Base-by-base conservation (phyloP, 495 filamentous ascomycete species). In the Penicillium manginii region DNA sequence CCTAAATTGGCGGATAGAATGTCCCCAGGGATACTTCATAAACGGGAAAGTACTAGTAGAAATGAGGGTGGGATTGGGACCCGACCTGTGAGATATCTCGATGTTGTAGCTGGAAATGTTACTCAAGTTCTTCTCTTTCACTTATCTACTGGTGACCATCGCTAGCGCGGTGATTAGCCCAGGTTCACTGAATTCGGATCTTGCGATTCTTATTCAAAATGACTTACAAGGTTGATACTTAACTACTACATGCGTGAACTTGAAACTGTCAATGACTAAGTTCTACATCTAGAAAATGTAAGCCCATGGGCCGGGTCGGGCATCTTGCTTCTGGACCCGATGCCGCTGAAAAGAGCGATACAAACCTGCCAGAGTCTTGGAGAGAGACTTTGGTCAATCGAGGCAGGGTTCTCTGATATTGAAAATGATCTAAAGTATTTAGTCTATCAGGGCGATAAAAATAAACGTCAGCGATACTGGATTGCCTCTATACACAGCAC, bases 151-250 rank as follows among this genome's bases (percentile, higher is more conserved):
- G 46, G 62, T 54, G 42, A 26, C 49, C 17, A 45, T 39, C 21
- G 53, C 50, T 14, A 31, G 23, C 9, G 59, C 61, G n/a, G 47
- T 53, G 48, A 50, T 60, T 17, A 62, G 62, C 18, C 62, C 65
- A 4, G 21, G 22, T 2, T 45, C 46, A 4, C 46, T 68, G 48
- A 22, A 58, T 19, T 62, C 62, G 1, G 65, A 68, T 32, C 29
- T 68, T 14, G 62, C 62, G 6, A 58, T 68, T 42, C 50, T 68
- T 15, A 65, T 68, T 32, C 65, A 68, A 31, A 68, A 68, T 65
- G 65, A 68, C 21, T 33, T 65, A 18, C 23, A 45, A 52, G 59
- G 65, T 68, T 31, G 29, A 14, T 15, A 47, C 14, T 42, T 23
- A 5, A 39, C 15, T 10, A n/a, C 6, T n/a, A 14, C 35, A 9